Evolutionary conservation across 148 eudicot genomes (phyloP).

Genomic region (Diospyros kaki): DNA sequence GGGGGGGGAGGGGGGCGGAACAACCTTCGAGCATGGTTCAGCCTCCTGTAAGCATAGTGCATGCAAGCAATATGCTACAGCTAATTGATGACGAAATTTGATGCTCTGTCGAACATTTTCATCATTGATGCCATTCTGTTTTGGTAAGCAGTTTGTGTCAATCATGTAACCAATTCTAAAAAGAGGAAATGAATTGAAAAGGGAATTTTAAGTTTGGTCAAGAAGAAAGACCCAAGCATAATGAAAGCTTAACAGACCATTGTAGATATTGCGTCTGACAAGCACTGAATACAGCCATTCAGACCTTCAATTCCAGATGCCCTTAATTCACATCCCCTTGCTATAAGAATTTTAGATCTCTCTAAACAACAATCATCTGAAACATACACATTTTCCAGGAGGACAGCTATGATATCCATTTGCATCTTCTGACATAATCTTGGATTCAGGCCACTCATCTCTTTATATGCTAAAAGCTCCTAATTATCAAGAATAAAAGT

Average conservation of each 20-base stretch:
- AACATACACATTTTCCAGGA: constrained; percentile 50
- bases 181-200: neutral
- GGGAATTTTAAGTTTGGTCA: neutral
- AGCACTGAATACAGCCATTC: constrained; percentile 45
- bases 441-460: constrained; percentile 43
- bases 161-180: constrained; percentile 3
- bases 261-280: constrained; percentile 68
- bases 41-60: constrained; percentile 70
- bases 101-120: constrained; percentile 16
- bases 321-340: constrained; percentile 57
- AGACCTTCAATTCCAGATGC: constrained; percentile 46
- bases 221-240: neutral
- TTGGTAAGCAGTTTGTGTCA: constrained; percentile 24
- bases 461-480: constrained; percentile 74
- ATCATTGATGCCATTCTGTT: constrained; percentile 39
- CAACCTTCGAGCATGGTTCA: constrained; percentile 57
- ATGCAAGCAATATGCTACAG: constrained; percentile 63
- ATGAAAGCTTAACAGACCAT: constrained; percentile 39
- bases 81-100: constrained; percentile 44
- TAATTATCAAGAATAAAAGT: constrained; percentile 24
- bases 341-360: constrained; percentile 47
- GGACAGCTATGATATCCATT: constrained; percentile 48
- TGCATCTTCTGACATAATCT: constrained; percentile 57
- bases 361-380: constrained; percentile 36
- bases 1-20: too few species aligned